Evolutionary conservation across 139 green algal genomes (phyloP), one percentile per base, ranked within the genome.

Genomic region (Auxenochlorella pyrenoidosa): DNA sequence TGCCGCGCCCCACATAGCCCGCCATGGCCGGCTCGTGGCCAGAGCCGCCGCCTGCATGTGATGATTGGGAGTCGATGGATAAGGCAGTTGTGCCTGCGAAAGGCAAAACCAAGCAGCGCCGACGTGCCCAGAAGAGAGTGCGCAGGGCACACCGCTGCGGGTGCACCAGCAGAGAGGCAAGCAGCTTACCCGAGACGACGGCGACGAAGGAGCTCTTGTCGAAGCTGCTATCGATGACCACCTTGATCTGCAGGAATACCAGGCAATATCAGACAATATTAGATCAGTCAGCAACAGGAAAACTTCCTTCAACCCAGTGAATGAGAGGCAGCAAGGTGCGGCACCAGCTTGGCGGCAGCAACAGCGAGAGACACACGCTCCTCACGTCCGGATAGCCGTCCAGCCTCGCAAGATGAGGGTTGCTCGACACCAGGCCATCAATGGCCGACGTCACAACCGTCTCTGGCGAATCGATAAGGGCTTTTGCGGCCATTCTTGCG

Each of bases 1-100:
- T 96, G 65, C 79, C 86, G 0, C 86, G 34, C 0, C 97, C 97
- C 30, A 98, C 92, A 76, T 95, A 98, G 5, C 96, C 95, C 28
- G 90, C 92, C 51, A 96, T 94, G 1, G 92, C 94, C 0, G 97
- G 97, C 92, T 99, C 97, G 81, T 99, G 97, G 3, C 97, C 96
- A 43, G 77, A 91, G 38, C 97, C 96, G 32, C 97, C 96, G 28
- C 95, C 95, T 90, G 76, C 75, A 54, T 54, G 47, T 10, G n/a
- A n/a, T n/a, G n/a, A n/a, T n/a, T n/a, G n/a, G n/a, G n/a, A n/a
- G n/a, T n/a, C n/a, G n/a, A n/a, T n/a, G n/a, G n/a, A n/a, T n/a
- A n/a, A n/a, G n/a, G n/a, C n/a, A n/a, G n/a, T n/a, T n/a, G n/a
- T n/a, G n/a, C n/a, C n/a, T n/a, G n/a, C n/a, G n/a, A n/a, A n/a